These are phyloP conservation scores for Xerocomus minutiporus DNA, from an alignment of 1,284 basidiomycete genomes.

Conservation along the genomic window DNA sequence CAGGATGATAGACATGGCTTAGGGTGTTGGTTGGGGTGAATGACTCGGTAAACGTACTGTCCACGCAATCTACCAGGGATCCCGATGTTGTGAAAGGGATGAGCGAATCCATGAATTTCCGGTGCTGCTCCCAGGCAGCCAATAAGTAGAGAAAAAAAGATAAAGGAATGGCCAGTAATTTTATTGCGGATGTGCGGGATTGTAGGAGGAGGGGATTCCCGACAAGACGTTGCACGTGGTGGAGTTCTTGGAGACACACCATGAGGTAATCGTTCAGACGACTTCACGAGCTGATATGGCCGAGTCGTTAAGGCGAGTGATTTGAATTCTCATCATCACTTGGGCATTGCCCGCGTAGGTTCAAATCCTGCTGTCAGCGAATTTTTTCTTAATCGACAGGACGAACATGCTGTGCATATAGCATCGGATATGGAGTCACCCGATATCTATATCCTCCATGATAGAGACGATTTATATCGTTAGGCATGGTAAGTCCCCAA, in stretches of 20 bases:
- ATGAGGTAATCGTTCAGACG: background rate
- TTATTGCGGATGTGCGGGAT: slow-evolving; percentile 8
- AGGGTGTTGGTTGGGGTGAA: slow-evolving; percentile 46
- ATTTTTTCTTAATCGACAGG: slow-evolving; percentile 32
- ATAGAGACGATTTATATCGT: slow-evolving; percentile 76
- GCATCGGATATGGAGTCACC: too few relatives aligned
- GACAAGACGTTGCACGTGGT: background rate
- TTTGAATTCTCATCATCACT: slow-evolving; percentile 68
- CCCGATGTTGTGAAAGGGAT: slow-evolving; percentile 97
- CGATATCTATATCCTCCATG: slow-evolving; percentile 29
- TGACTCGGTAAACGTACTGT: slow-evolving; percentile 85
- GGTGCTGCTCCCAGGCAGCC: slow-evolving; percentile 35
- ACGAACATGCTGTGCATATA: background rate
- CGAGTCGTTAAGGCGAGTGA: slow-evolving; percentile 82
- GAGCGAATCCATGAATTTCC: slow-evolving; percentile 75
- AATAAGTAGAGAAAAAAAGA: slow-evolving; percentile 32
- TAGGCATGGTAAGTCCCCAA: slow-evolving; percentile 58
- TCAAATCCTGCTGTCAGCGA: slow-evolving; percentile 77
- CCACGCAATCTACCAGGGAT: slow-evolving; percentile 94
- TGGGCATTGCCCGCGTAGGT: slow-evolving; percentile 72
- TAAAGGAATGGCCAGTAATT: slow-evolving; percentile 25
- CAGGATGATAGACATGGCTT: slow-evolving; percentile 40
- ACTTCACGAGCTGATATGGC: slow-evolving; percentile 58
- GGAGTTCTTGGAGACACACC: background rate
- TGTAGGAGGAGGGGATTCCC: background rate